Percentiles rank a stretch among this genome's conserved stretches.
Conservation (phyloP, 495 filamentous ascomycete species). For the Neurospora sublineolata region DNA sequence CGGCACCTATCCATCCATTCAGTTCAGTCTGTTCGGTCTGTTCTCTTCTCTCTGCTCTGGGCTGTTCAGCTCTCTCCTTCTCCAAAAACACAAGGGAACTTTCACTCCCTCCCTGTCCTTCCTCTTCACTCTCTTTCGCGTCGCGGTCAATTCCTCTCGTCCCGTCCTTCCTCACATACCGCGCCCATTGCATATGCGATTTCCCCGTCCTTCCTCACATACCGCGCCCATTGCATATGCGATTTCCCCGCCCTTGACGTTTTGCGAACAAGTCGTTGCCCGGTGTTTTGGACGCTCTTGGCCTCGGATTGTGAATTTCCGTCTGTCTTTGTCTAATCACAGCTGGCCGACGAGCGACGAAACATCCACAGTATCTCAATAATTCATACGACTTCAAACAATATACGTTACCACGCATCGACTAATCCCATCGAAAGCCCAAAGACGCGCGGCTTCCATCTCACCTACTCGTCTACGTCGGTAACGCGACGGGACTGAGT, state of each 20-base stretch:
- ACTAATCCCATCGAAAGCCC: background rate
- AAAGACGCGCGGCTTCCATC: background rate
- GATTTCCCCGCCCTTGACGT: background rate
- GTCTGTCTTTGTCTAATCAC: background rate
- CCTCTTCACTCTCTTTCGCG: background rate
- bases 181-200: background rate
- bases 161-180: background rate
- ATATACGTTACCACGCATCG: background rate
- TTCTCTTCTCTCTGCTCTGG: background rate
- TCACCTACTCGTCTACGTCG: background rate
- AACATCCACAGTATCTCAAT: background rate
- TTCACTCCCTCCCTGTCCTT: background rate
- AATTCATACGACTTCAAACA: background rate
- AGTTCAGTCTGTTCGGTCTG: background rate
- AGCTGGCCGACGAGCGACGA: background rate
- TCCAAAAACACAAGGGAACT: too few species aligned
- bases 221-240: background rate
- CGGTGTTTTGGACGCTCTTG: background rate
- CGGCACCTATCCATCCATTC: background rate
- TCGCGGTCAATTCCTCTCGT: background rate
- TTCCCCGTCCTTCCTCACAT: background rate
- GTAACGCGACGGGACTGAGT: background rate
- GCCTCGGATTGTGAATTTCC: background rate
- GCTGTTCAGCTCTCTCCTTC: background rate
- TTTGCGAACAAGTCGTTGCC: background rate